Evolutionary conservation across 768 basidiomycete genomes (phyloP).

Genomic region (Xerocomellus amylosporus): DNA sequence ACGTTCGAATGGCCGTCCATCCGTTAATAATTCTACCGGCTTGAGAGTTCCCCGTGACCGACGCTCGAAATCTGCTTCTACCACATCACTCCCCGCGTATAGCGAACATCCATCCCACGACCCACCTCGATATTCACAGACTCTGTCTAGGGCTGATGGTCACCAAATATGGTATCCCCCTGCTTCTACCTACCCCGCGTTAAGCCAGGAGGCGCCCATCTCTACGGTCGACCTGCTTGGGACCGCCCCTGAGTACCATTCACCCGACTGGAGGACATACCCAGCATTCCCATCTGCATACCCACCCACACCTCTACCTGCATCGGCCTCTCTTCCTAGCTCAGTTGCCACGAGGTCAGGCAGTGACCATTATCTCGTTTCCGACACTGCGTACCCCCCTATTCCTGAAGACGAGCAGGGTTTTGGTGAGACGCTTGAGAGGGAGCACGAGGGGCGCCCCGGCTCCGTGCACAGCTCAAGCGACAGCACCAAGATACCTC

Average conservation of each 20-base stretch:
- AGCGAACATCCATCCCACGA: constrained; percentile 21
- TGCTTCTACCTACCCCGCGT: constrained; percentile 37
- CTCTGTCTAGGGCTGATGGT: constrained; percentile 12
- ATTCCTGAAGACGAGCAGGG: constrained; percentile 51
- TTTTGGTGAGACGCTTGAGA: constrained; percentile 73
- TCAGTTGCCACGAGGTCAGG: constrained; percentile 8
- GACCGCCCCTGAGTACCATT: constrained; percentile 34
- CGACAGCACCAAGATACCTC: constrained; percentile 41
- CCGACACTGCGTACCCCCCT: constrained; percentile 18
- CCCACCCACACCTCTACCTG: constrained; percentile 61
- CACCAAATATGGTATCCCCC: constrained; percentile 66
- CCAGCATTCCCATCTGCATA: constrained; percentile 77
- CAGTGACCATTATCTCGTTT: constrained; percentile 1
- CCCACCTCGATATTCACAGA: constrained; percentile 25
- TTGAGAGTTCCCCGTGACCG: constrained; percentile 6
- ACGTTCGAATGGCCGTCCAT: background rate
- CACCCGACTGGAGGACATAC: constrained; percentile 72
- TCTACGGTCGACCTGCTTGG: constrained; percentile 12
- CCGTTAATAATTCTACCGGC: background rate
- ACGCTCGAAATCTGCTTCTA: constrained; percentile 16
- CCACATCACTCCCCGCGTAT: constrained; percentile 25
- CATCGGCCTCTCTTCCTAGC: constrained; percentile 33
- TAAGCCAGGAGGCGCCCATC: constrained; percentile 13
- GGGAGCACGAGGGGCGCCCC: constrained; percentile 57
- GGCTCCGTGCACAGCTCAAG: constrained; percentile 59